Percentiles rank a stretch among this genome's conserved stretches.
phyloP scores from a whole-genome alignment of 169 alveolate genomes.

The Cryptosporidium canis region DNA sequence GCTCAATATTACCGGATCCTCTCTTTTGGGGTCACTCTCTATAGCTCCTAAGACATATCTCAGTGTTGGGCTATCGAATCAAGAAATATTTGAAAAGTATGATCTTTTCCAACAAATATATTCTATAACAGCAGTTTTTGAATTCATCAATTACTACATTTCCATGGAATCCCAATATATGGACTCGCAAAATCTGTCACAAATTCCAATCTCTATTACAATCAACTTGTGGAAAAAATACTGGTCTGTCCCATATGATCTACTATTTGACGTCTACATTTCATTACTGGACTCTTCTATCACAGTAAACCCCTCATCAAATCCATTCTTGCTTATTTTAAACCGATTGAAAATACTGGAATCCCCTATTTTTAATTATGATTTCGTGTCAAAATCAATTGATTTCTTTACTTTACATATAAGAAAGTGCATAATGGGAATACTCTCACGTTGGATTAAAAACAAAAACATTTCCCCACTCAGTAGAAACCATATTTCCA shows the following conservation, averaged over 20 bases:
- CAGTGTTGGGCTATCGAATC: slow-evolving; percentile 6
- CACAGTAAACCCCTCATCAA: background rate
- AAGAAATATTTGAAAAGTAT: slow-evolving; percentile 37
- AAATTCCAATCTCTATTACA: slow-evolving; percentile 2
- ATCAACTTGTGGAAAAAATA: slow-evolving; percentile 15
- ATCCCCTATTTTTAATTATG: background rate
- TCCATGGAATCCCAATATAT: background rate
- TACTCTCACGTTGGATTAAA: slow-evolving; percentile 4
- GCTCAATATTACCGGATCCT: slow-evolving; percentile 11
- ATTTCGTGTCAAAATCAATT: background rate
- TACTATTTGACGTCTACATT: slow-evolving; percentile 34
- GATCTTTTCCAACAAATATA: slow-evolving; percentile 63
- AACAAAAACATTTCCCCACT: background rate
- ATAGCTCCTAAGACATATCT: slow-evolving; percentile 19
- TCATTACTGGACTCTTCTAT: slow-evolving; percentile 49
- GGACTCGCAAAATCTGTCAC: background rate
- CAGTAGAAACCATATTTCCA: background rate
- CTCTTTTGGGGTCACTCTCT: slow-evolving; percentile 30
- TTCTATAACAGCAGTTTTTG: slow-evolving; percentile 42
- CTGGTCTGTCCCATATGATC: slow-evolving; percentile 41
- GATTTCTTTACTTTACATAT: slow-evolving; percentile 22
- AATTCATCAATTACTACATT: slow-evolving; percentile 10
- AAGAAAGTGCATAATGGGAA: slow-evolving; percentile 32
- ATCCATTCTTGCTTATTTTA: slow-evolving; percentile 34
- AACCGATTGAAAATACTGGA: slow-evolving; percentile 5